Percentiles rank a stretch among this genome's conserved stretches.
These are phyloP conservation scores for Obelidium mucronatum DNA, from an alignment of 192 early-diverging fungal genomes.

Conservation along the genomic window DNA sequence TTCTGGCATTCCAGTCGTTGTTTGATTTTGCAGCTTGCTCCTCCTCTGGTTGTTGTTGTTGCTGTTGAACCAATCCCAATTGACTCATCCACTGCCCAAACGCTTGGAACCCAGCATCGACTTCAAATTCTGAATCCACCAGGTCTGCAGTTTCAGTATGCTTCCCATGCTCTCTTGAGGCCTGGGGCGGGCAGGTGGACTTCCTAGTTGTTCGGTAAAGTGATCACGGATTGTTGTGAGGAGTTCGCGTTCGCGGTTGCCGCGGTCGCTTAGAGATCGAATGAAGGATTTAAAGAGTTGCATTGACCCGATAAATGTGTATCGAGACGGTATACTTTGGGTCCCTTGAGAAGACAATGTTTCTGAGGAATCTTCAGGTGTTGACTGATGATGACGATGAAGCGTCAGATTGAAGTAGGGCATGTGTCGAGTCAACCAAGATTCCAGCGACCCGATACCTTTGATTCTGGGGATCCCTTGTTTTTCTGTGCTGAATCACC, in stretches of 20 bases:
- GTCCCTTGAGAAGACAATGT: neutral
- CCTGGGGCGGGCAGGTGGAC: neutral
- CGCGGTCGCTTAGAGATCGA: constrained; percentile 13
- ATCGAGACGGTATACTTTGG: neutral
- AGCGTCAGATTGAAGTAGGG: neutral
- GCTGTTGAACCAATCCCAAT: neutral
- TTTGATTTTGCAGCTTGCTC: too few species aligned
- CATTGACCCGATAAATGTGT: constrained; percentile 21
- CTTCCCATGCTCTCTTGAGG: neutral
- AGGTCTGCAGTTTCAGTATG: neutral
- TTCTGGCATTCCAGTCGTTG: neutral
- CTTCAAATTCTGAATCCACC: neutral
- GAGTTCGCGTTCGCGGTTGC: constrained; percentile 27
- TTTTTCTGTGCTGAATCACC: neutral
- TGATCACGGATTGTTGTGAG: neutral
- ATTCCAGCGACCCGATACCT: constrained; percentile 8
- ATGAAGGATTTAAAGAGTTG: constrained; percentile 9
- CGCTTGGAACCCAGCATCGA: constrained; percentile 8
- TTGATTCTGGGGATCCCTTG: neutral
- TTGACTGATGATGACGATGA: too few species aligned
- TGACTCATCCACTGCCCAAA: constrained; percentile 20
- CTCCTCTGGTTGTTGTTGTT: too few species aligned
- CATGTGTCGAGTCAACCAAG: neutral
- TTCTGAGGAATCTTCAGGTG: neutral
- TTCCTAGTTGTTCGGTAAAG: neutral